Evolutionary conservation across 805 yeast genomes (phyloP), one percentile per base, ranked within the genome.

Genomic region (Saccharomycopsis babjevae): DNA sequence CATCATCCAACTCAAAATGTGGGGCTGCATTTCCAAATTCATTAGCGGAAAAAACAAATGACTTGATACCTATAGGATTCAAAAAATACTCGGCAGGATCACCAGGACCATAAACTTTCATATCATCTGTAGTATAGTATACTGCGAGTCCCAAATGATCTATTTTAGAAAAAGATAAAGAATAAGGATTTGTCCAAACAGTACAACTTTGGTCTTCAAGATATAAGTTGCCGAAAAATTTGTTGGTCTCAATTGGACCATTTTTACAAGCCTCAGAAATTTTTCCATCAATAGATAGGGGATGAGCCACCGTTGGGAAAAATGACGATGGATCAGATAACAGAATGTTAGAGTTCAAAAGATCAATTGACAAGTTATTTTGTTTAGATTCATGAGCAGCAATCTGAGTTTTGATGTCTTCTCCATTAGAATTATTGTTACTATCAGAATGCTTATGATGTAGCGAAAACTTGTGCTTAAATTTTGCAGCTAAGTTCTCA

Each of bases 151-250:
- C 91, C 59, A 75, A 77, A 67, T 76, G 78, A 58, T 68, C 70
- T 42, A 67, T 60, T 15, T 70, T 72, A 6, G 72, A 72, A 60
- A 78, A 77, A 91, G 94, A 88, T 5, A 89, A 71, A 18, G 90
- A 78, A 68, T 86, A 88, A 22, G 96, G 96, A 66, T 82, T 84
- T 10, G 86, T 77, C 74, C 80, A 87, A 4, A 79, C 80, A 57
- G 83, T 79, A 57, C 77, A 74, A 28, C 76, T 73, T 71, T 84
- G 89, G 57, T 71, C 72, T 25, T 76, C 85, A 25, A 86, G 73
- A 65, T 84, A 72, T 67, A 87, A 68, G 70, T 89, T 88, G 42
- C 83, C 80, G 72, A 81, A 87, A 71, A 88, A 89, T 72, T 87
- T 88, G 76, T 89, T 88, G 28, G 96, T 89, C 68, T 84, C 83